Conservation (phyloP, 2,329 filamentous ascomycete species). For the Penicillium frequentans region DNA sequence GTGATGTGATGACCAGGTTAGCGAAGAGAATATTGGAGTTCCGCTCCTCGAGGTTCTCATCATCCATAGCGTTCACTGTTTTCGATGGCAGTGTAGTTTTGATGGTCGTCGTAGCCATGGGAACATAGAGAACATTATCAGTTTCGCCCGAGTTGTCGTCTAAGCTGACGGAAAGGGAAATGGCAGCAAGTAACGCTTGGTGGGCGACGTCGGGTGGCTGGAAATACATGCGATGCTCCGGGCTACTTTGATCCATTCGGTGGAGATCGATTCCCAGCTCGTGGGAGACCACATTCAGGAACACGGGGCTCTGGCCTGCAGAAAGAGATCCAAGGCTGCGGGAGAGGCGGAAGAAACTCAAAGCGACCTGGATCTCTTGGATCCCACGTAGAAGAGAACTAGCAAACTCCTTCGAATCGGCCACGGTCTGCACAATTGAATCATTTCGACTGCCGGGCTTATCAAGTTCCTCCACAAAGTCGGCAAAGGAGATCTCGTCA, state of each 20-base stretch:
- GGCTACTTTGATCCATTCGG: conserved; percentile 85
- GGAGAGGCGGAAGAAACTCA: conserved; percentile 85
- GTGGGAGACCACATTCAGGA: conserved; percentile 89
- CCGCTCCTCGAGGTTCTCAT: conserved; percentile 72
- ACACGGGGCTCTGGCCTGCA: conserved; percentile 67
- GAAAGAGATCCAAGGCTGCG: conserved; percentile 72
- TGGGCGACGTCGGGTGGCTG: conserved; percentile 89
- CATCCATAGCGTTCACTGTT: conserved; percentile 75
- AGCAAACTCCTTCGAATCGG: conserved; percentile 89
- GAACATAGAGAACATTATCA: conserved; percentile 86
- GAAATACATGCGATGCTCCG: conserved; percentile 98
- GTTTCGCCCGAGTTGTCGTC: conserved; percentile 86
- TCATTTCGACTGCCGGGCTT: conserved; percentile 66
- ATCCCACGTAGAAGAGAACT: conserved; percentile 88
- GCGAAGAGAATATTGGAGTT: conserved; percentile 97
- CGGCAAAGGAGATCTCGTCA: conserved; percentile 64
- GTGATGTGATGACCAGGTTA: conserved; percentile 93
- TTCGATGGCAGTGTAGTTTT: conserved; percentile 94
- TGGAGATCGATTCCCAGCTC: conserved; percentile 93
- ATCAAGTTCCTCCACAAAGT: conserved; percentile 73
- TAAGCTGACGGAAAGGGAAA: conserved; percentile 88
- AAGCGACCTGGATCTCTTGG: conserved; percentile 92
- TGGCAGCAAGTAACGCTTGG: conserved; percentile 85
- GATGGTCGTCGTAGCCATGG: conserved; percentile 94
- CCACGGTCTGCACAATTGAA: conserved; percentile 75